Conservation (phyloP, 1,284 basidiomycete species). For the Ceratobasidium sp. region DNA sequence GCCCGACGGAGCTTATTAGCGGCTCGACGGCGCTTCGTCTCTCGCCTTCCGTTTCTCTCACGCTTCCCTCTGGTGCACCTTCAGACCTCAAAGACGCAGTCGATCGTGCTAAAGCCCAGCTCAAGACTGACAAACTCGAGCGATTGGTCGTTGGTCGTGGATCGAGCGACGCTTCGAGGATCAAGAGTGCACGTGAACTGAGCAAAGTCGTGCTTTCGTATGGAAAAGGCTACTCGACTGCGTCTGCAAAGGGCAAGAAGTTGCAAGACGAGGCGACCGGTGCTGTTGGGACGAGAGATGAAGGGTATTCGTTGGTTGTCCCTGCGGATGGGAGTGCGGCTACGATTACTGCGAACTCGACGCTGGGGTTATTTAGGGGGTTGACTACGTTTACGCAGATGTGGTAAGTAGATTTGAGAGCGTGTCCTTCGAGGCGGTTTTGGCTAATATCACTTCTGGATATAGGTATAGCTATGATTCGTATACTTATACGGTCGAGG, state of each 20-base stretch:
- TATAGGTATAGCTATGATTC: conserved; percentile 66
- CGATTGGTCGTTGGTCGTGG: conserved; percentile 68
- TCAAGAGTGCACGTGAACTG: conserved; percentile 55
- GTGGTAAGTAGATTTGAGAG: conserved; percentile 56
- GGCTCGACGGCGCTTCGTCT: conserved; percentile 69
- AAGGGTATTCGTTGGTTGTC: conserved; percentile 75
- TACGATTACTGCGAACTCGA: conserved; percentile 74
- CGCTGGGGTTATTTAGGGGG: conserved; percentile 83
- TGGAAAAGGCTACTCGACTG: conserved; percentile 1
- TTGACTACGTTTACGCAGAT: conserved; percentile 87
- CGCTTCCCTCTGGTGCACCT: conserved; percentile 59
- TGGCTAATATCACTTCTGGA: conserved; percentile 52
- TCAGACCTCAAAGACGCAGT: conserved; percentile 65
- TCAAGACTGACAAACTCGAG: conserved; percentile 64
- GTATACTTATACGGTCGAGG: conserved; percentile 69
- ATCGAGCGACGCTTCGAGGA: conserved; percentile 57
- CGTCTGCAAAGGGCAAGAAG: conserved; percentile 6
- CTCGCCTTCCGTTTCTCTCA: conserved; percentile 64
- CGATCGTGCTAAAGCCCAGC: conserved; percentile 58
- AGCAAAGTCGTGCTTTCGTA: conserved; percentile 40
- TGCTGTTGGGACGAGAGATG: conserved; percentile 68
- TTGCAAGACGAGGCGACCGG: conserved; percentile 67
- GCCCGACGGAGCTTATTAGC: conserved; percentile 66
- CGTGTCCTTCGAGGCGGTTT: no score
- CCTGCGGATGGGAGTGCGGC: conserved; percentile 73